Base-by-base conservation (phyloP, 2,329 filamentous ascomycete genomes). In the Fusarium beomiforme region DNA sequence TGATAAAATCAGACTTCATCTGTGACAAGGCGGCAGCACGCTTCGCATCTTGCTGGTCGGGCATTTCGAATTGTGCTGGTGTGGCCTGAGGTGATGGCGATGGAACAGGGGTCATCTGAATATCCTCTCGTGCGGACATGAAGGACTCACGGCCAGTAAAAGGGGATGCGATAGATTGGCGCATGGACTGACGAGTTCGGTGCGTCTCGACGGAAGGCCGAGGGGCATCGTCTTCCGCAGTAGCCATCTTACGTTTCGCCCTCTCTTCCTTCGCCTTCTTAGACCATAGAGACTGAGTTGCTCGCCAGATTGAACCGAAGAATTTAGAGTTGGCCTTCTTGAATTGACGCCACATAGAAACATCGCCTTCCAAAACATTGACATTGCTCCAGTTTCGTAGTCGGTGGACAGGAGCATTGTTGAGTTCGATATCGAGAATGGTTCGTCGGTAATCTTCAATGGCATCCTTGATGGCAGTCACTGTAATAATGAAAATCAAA, bases 371-470 rank as follows among this genome's bases (percentile, higher is more conserved):
- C 41, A 92, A 90, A 17, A 95, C 93, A 75, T 99, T 99, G 75
- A 98, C 94, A 75, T 99, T 99, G 73, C 92, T 88, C 91, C 93
- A 98, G 69, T 95, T 91, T 16, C 94, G 86, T 23, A 99, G 85
- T 64, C 95, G 90, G 81, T 99, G 95, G 13, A 98, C 93, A 0
- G 95, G 93, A 5, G 96, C 96, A 79, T 99, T 98, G 83, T 99
- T 99, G 69, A 99, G 87, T 77, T 97, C 93, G 71, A 91, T 97
- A 79, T 99, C 96, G 44, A 98, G 90, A 43, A 94, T 86, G 0
- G 95, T 98, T 82, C 96, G 88, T 75, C 96, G 89, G 85, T 94
- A 98, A 83, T 99, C 96, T 82, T 99, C 96, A 70, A 98, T 91
- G 21, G 91, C 96, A 79, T 99, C 96, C 82, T 98, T 99, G 80